These are phyloP conservation scores for Cicer pinnatifidum DNA, from an alignment of 306 rosid species.

Conservation along the genomic window DNA sequence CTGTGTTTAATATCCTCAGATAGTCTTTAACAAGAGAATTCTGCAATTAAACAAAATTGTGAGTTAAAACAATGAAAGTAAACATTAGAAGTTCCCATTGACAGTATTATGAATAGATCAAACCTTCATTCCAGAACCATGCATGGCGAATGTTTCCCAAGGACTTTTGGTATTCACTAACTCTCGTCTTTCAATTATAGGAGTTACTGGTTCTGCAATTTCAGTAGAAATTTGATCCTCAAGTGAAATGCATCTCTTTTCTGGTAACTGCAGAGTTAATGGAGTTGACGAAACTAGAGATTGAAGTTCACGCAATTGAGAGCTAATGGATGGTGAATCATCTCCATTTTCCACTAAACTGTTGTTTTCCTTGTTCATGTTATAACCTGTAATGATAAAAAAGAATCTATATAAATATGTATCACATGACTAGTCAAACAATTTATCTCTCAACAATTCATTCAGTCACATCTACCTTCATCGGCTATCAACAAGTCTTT, in stretches of 20 bases:
- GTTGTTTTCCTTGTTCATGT: conserved; percentile 54
- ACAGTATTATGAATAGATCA: conserved; percentile 12
- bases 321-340: conserved; percentile 76
- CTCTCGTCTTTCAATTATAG: conserved; percentile 51
- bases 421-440: conserved; percentile 11
- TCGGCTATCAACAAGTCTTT: conserved; percentile 40
- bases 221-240: conserved; percentile 46
- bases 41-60: conserved; percentile 51
- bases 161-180: conserved; percentile 60
- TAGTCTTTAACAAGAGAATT: conserved; percentile 63
- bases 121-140: conserved; percentile 76
- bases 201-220: conserved; percentile 68
- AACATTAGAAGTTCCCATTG: not conserved
- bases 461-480: conserved; percentile 55
- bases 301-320: conserved; percentile 68
- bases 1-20: conserved; percentile 70
- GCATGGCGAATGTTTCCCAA: conserved; percentile 63
- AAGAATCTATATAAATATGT: not conserved
- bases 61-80: conserved; percentile 27
- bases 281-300: conserved; percentile 58
- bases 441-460: conserved; percentile 14
- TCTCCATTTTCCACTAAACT: conserved; percentile 38
- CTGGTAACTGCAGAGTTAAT: conserved; percentile 39
- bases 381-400: conserved; percentile 50
- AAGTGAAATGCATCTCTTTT: conserved; percentile 43